Percentiles rank a stretch among this genome's conserved stretches.
Evolutionary conservation across 345 rosid species (phyloP).

Genomic region (Boechera stricta): DNA sequence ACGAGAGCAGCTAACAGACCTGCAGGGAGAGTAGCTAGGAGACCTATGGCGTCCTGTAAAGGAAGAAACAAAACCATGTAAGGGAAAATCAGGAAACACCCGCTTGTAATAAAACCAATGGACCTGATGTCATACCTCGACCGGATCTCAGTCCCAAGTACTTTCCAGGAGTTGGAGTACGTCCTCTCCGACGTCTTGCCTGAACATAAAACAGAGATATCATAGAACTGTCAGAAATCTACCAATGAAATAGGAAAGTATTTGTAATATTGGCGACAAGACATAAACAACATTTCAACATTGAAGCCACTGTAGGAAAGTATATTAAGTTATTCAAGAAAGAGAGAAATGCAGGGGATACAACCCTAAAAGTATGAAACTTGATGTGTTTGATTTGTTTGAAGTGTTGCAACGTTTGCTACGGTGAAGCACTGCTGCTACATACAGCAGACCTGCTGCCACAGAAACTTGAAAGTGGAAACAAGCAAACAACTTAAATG

Average conservation of each 20-base stretch:
- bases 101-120: background rate
- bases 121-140: conserved; percentile 54
- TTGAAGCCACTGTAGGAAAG: conserved; percentile 15
- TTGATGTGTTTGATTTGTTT: conserved; percentile 55
- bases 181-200: conserved; percentile 88
- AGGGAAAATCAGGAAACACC: background rate
- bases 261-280: background rate
- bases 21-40: conserved; percentile 54
- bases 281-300: conserved; percentile 4
- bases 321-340: conserved; percentile 42
- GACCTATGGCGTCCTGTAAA: conserved; percentile 51
- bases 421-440: conserved; percentile 93
- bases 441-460: conserved; percentile 98
- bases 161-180: conserved; percentile 96
- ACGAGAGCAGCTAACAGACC: conserved; percentile 59
- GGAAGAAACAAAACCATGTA: conserved; percentile 7
- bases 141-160: conserved; percentile 75
- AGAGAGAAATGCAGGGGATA: conserved; percentile 83
- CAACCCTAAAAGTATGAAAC: conserved; percentile 84
- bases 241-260: background rate
- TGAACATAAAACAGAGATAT: conserved; percentile 34
- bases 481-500: conserved; percentile 67
- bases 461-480: conserved; percentile 79
- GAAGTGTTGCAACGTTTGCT: conserved; percentile 69
- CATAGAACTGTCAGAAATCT: conserved; percentile 17